phyloP scores from a whole-genome alignment of 345 rosid species.

The Balakata baccata region DNA sequence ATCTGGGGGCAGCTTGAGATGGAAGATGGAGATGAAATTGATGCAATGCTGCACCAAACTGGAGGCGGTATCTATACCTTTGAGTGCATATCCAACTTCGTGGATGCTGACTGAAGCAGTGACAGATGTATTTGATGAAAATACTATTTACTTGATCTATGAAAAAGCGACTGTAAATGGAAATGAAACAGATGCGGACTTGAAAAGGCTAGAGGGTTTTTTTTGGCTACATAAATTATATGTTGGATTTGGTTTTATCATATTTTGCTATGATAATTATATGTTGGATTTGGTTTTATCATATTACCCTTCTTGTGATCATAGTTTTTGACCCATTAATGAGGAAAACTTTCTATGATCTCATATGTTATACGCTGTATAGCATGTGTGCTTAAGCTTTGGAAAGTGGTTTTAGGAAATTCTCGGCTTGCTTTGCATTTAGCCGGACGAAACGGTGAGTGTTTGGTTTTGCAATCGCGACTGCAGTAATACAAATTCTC shows the following conservation, averaged over 20 bases:
- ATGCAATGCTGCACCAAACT: slow-evolving; percentile 86
- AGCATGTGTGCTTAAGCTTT: too few species aligned
- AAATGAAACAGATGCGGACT: not conserved
- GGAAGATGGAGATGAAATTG: slow-evolving; percentile 94
- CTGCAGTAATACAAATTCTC: too few species aligned
- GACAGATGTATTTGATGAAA: not conserved
- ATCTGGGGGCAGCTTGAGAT: slow-evolving; percentile 56
- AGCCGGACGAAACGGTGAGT: too few species aligned
- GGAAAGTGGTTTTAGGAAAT: too few species aligned
- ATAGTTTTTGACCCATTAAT: not conserved
- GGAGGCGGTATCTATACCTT: slow-evolving; percentile 39
- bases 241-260: not conserved
- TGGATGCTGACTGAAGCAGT: not conserved
- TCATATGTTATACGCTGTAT: too few species aligned
- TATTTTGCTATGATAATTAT: not conserved
- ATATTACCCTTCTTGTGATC: not conserved
- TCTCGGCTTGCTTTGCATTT: too few species aligned
- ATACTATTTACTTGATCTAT: not conserved
- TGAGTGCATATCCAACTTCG: not conserved
- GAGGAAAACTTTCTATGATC: too few species aligned
- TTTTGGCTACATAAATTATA: not conserved
- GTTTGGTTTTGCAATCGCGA: too few species aligned
- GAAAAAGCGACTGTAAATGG: not conserved
- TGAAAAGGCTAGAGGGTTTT: not conserved
- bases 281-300: not conserved